Evolutionary conservation across 352 stramenopile species (phyloP), one percentile per base, ranked within the genome.

Genomic region (Blastocystis sp.): DNA sequence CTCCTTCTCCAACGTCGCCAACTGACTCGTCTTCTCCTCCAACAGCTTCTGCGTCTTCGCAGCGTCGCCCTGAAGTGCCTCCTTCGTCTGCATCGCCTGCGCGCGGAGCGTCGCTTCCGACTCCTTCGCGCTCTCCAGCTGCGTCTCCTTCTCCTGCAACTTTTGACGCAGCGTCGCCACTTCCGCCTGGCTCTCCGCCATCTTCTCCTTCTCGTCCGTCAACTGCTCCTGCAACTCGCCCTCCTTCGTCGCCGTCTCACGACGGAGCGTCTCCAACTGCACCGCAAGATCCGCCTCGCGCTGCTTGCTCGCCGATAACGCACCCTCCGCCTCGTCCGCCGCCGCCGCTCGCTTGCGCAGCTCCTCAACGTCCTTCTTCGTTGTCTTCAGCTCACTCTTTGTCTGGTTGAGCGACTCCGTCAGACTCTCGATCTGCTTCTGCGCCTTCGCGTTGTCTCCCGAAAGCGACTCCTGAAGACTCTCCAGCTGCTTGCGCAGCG

Each of bases 381-480:
- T 34, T 38, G 18, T 42, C 64, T 76, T 76, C 64, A 56, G 8
- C 29, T 53, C 64, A 8, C n/a, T 56, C 64, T 76, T 76, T 24
- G 53, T 24, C 36, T 76, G 34, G 0, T 7, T 29, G 6, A 76
- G 27, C 9, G 64, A 53, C 40, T 76, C 27, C 46, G 32, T 38
- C 38, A 76, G 40, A 9, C 27, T 51, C 64, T 76, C 64, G 38
- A 76, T 76, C 64, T 76, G 64, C 46, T 76, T 76, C 64, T 76
- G 64, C 0, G 64, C 36, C 64, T 76, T 76, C 44, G 34, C 38
- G 32, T 76, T 76, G 44, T 76, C 64, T 9, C 64, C 64, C 6
- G 36, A 36, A 8, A 76, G 64, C 3, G 64, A 76, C 24, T 76
- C 27, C 64, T 76, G 38, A 29, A 76, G 24, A 53, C 27, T 51